phyloP scores from a whole-genome alignment of 768 basidiomycete genomes.

The Collybiopsis confluens region DNA sequence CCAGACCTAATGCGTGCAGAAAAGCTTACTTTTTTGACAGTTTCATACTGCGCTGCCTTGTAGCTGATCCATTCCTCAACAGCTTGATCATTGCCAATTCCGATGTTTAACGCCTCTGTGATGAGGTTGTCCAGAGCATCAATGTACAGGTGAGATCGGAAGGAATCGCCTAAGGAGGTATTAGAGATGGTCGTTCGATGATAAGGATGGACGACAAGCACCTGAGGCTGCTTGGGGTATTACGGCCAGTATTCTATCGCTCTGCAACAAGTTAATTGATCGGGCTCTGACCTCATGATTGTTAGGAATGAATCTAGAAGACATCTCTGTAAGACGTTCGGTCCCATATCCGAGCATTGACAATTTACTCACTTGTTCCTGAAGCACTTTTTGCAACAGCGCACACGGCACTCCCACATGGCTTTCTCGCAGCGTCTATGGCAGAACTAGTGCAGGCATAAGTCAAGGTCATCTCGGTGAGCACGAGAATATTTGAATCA shows the following conservation, averaged over 20 bases:
- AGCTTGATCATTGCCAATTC: not conserved
- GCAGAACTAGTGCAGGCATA: not conserved
- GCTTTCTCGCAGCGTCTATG: not conserved
- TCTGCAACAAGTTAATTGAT: not conserved
- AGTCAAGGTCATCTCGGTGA: not conserved
- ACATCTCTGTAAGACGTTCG: not conserved
- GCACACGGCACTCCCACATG: not conserved
- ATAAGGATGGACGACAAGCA: too few species aligned
- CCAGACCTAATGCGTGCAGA: too few species aligned
- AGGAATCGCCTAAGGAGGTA: too few species aligned
- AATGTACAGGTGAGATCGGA: not conserved
- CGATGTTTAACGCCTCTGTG: not conserved
- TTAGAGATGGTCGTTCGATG: too few species aligned
- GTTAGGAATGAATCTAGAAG: not conserved
- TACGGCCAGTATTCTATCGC: not conserved
- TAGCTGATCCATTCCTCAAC: constrained; percentile 1
- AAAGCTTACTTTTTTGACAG: not conserved
- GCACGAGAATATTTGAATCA: not conserved
- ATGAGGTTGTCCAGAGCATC: not conserved
- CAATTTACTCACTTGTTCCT: not conserved
- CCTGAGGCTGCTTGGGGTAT: too few species aligned
- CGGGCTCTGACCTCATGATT: not conserved
- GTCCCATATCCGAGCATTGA: not conserved
- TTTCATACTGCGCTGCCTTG: not conserved
- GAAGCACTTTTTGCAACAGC: not conserved